Base-by-base conservation (phyloP, 148 eudicot species). In the Arctostaphylos glauca region DNA sequence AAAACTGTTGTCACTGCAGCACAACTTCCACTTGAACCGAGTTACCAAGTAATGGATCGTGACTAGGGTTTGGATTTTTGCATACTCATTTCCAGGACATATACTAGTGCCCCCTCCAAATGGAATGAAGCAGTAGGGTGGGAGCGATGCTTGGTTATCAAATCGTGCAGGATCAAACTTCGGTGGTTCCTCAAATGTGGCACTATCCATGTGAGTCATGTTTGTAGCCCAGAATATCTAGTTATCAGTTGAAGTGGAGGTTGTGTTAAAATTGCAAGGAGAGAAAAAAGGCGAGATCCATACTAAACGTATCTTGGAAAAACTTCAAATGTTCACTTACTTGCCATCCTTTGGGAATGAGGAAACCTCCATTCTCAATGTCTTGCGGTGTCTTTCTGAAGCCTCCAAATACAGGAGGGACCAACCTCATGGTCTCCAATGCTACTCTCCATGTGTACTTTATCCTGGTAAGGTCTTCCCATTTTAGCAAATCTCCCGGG, bases 331-430 rank as follows among this genome's bases (percentile, higher is more conserved):
- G 72, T 79, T 58, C 16, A 78, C 90, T 81, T 86, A 88, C 90
- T 76, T 88, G 92, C 92, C 92, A 88, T 71, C 90, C 92, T 88
- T 86, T 80, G 25, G 92, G 92, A 70, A 90, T 86, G 54, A 84
- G 58, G 86, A 88, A 86, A 38, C 90, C 89, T 10, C 84, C 84
- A 25, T 82, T 88, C 81, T 90, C 89, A 0, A 88, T 74, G 53
- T 90, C 92, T 76, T 90, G 82, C 73, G 82, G 5, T 13, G 88
- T 70, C 76, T 78, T 83, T 46, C 92, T 81, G 56, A 88, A 88
- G 2, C 88, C 85, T 76, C 90, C 89, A 53, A 84, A 86, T 31
- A 88, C 16, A 4, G 92, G 90, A 81, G 92, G 89, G n/a, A 81
- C 19, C 77, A 80, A 53, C 73, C 90, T 84, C 72, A 88, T 76